Conservation (phyloP, 306 rosid species). For the Gynostemma pentaphyllum region DNA sequence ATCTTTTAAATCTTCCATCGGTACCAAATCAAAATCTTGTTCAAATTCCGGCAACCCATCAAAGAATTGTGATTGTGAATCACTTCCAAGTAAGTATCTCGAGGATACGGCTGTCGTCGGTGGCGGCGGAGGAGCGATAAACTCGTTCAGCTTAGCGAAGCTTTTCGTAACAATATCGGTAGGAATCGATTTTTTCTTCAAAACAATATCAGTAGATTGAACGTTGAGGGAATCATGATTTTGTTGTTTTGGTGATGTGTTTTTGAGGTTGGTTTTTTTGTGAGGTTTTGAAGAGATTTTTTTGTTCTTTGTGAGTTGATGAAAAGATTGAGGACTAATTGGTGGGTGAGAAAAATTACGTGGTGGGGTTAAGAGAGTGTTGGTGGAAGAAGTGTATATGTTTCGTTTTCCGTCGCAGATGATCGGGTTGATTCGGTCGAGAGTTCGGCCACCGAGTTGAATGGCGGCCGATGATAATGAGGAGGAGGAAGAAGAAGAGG, state of each 20-base stretch:
- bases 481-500: conserved; percentile 30
- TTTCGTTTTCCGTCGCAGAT: conserved; percentile 52
- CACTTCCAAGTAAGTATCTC: conserved; percentile 5
- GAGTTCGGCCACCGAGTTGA: conserved; percentile 67
- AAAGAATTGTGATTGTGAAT: conserved; percentile 1
- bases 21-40: background rate
- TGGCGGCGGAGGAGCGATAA: conserved; percentile 6
- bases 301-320: conserved; percentile 22
- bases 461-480: conserved; percentile 45
- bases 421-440: conserved; percentile 92
- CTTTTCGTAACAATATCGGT: conserved; percentile 8
- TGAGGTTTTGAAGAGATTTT: conserved; percentile 25
- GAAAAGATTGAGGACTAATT: conserved; percentile 29
- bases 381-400: conserved; percentile 4
- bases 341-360: conserved; percentile 28
- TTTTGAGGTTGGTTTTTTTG: conserved; percentile 15
- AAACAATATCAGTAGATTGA: background rate
- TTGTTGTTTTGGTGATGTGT: conserved; percentile 16
- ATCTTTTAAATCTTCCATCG: background rate
- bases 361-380: conserved; percentile 19
- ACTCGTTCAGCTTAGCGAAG: background rate
- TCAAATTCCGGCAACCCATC: background rate
- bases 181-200: conserved; percentile 10
- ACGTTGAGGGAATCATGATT: background rate
- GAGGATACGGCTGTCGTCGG: background rate